Conservation (phyloP, 345 rosid genomes). For the Isatis tinctoria region DNA sequence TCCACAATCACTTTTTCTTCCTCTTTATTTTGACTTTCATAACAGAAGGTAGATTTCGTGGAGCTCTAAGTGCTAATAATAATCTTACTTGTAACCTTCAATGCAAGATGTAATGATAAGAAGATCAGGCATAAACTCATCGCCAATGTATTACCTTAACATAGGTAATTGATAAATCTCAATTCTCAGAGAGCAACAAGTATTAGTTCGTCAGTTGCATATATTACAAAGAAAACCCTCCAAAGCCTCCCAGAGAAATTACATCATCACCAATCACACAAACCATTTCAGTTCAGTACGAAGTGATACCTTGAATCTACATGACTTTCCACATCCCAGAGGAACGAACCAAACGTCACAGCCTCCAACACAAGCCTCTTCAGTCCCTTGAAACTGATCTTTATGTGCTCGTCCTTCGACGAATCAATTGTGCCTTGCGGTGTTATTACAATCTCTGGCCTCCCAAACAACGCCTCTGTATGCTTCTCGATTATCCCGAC, state of each 20-base stretch:
- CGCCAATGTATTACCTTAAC: neutral
- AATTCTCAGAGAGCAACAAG: neutral
- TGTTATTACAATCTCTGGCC: constrained; percentile 76
- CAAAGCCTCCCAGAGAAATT: constrained; percentile 5
- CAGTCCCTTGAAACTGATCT: constrained; percentile 79
- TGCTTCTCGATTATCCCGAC: constrained; percentile 92
- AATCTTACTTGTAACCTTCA: too few relatives aligned
- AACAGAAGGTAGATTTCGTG: too few relatives aligned
- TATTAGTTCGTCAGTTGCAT: constrained; percentile 10
- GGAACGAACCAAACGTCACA: constrained; percentile 92
- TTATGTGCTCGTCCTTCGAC: constrained; percentile 58
- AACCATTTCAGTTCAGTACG: constrained; percentile 49
- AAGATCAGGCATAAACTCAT: too few relatives aligned
- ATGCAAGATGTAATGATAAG: too few relatives aligned
- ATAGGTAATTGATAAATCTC: neutral
- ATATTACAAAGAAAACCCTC: constrained; percentile 16
- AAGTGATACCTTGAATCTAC: constrained; percentile 97
- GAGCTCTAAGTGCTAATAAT: too few relatives aligned
- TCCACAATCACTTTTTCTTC: too few relatives aligned
- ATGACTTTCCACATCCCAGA: constrained; percentile 94
- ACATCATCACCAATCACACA: neutral
- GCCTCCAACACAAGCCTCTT: constrained; percentile 94
- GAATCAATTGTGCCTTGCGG: constrained; percentile 76
- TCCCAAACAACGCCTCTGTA: constrained; percentile 93
- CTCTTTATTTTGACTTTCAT: too few relatives aligned